Percentiles rank a stretch among this genome's conserved stretches.
Evolutionary conservation across 169 alveolate genomes (phyloP).

Genomic region (Cryptosporidium muris): DNA sequence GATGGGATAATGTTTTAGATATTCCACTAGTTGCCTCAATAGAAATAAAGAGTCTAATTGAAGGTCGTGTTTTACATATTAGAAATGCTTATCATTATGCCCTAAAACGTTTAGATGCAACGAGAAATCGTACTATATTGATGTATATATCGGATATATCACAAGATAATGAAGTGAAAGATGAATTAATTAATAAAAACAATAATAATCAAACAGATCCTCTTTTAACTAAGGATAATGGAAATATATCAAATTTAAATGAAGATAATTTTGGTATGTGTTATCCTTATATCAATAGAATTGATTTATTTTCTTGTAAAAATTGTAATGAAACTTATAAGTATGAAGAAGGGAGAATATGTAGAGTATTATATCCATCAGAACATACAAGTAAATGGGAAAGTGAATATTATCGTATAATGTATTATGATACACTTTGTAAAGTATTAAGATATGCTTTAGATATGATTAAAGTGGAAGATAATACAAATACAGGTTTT

Average conservation of each 20-base stretch:
- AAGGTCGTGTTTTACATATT: not conserved
- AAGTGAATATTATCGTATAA: conserved; percentile 11
- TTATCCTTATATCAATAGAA: not conserved
- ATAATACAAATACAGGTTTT: not conserved
- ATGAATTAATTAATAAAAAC: not conserved
- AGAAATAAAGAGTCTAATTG: conserved; percentile 12
- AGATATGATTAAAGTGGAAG: not conserved
- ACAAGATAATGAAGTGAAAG: not conserved
- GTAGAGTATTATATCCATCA: conserved; percentile 9
- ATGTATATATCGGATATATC: not conserved
- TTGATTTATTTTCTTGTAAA: not conserved
- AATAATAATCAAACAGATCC: not conserved
- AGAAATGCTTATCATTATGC: conserved; percentile 7
- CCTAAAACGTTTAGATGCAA: conserved; percentile 10
- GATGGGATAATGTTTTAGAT: conserved; percentile 11
- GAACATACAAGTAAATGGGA: conserved; percentile 10
- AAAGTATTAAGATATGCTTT: not conserved
- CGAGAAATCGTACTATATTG: not conserved
- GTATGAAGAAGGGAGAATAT: not conserved
- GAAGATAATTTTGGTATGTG: not conserved
- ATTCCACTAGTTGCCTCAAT: not conserved
- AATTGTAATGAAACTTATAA: not conserved
- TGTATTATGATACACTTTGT: not conserved
- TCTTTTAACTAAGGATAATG: not conserved
- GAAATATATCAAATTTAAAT: not conserved